phyloP scores from a whole-genome alignment of 208 protist species.

The Trypanosoma boissoni region DNA sequence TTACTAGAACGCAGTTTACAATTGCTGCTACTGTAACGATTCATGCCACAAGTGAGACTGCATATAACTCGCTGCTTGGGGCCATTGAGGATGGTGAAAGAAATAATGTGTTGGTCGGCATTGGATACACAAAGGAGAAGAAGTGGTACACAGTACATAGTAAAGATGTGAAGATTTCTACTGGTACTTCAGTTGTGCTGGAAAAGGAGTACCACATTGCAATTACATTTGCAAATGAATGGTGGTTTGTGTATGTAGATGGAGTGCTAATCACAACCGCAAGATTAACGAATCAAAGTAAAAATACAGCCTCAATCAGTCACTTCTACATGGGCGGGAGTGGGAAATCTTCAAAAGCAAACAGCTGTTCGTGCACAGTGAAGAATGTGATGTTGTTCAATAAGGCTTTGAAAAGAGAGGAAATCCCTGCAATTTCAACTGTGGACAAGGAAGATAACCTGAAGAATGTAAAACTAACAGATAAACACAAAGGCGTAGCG shows the following conservation, averaged over 20 bases:
- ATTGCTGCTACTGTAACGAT: slow-evolving; percentile 17
- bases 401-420: not conserved
- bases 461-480: too few species aligned
- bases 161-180: not conserved
- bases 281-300: not conserved
- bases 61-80: slow-evolving; percentile 1
- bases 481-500: too few species aligned
- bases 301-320: not conserved
- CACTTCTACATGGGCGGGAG: not conserved
- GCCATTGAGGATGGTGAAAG: not conserved
- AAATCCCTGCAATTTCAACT: not conserved
- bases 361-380: not conserved
- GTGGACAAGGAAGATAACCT: too few species aligned
- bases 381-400: not conserved
- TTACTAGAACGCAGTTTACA: slow-evolving; percentile 20
- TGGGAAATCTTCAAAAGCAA: not conserved
- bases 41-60: not conserved
- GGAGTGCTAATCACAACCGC: not conserved
- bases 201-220: slow-evolving; percentile 1
- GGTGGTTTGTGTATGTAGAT: slow-evolving; percentile 8
- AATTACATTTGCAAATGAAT: not conserved
- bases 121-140: not conserved
- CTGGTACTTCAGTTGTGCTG: not conserved
- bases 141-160: slow-evolving; percentile 2
- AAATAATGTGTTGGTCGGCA: not conserved